phyloP scores from a whole-genome alignment of 495 filamentous ascomycete genomes.

The Penicillium turbatum region DNA sequence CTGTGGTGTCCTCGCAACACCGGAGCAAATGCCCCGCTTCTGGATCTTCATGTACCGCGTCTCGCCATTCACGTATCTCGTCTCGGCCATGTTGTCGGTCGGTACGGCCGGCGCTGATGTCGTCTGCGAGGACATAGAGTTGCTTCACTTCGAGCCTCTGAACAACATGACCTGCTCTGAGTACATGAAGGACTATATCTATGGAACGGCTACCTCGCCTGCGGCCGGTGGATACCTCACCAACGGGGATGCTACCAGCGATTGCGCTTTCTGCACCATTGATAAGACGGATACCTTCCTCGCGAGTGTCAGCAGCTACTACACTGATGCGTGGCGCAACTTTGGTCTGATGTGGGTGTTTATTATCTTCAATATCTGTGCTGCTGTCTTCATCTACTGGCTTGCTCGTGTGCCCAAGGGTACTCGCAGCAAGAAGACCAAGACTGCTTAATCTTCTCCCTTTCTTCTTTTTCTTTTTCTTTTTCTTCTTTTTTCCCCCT shows the following conservation, averaged over 20 bases:
- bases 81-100: conserved; percentile 59
- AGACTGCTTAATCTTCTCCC: conserved; percentile 3
- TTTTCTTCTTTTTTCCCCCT: no score
- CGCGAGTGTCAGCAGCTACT: conserved; percentile 43
- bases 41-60: conserved; percentile 84
- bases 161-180: conserved; percentile 47
- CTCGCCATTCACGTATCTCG: conserved; percentile 68
- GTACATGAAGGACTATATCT: conserved; percentile 54
- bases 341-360: conserved; percentile 65
- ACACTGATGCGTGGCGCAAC: conserved; percentile 64
- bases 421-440: conserved; percentile 30
- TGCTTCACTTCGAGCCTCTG: conserved; percentile 49
- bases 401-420: conserved; percentile 70
- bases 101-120: conserved; percentile 56
- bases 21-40: conserved; percentile 59
- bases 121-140: conserved; percentile 56
- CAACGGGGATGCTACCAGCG: conserved; percentile 42
- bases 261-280: conserved; percentile 63
- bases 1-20: conserved; percentile 63
- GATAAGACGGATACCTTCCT: conserved; percentile 60
- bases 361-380: conserved; percentile 67
- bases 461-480: neutral
- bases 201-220: neutral
- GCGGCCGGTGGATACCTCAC: conserved; percentile 50
- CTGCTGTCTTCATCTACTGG: conserved; percentile 73